These are phyloP conservation scores for Rhodosporidiobolus sp. DNA, from an alignment of 768 basidiomycete genomes.

Conservation along the genomic window DNA sequence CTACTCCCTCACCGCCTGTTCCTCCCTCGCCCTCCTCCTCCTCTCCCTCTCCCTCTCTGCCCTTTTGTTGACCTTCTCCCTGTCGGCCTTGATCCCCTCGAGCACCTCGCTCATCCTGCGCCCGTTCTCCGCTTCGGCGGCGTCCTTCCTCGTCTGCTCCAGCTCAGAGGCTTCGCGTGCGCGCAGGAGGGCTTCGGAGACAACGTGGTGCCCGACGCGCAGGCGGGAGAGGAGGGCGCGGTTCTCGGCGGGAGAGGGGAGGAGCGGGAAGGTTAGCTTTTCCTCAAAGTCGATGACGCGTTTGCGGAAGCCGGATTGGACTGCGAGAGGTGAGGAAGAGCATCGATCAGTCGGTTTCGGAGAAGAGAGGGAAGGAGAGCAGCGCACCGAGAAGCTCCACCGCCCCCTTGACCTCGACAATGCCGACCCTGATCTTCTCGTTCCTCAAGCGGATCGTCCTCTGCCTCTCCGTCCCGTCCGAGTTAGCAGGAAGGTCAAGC, in stretches of 20 bases:
- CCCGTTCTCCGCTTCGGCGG: slow-evolving; percentile 8
- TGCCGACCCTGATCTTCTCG: background rate
- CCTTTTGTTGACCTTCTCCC: background rate
- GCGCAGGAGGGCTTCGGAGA: background rate
- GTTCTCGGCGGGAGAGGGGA: background rate
- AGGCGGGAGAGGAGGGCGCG: background rate
- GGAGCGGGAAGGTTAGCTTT: slow-evolving; percentile 5
- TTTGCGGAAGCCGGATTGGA: slow-evolving; percentile 14
- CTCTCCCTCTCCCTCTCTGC: slow-evolving; percentile 1
- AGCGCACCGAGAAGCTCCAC: slow-evolving; percentile 14
- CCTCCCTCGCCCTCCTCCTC: slow-evolving; percentile 2
- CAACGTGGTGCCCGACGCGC: background rate
- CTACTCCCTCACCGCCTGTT: background rate
- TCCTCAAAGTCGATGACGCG: slow-evolving; percentile 5
- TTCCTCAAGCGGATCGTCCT: slow-evolving; percentile 8
- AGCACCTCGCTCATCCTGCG: slow-evolving; percentile 10
- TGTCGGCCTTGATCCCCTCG: slow-evolving; percentile 18
- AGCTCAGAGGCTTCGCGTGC: background rate
- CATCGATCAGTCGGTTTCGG: background rate
- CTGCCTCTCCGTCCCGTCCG: slow-evolving; percentile 4
- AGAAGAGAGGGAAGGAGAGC: background rate
- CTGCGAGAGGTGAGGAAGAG: background rate
- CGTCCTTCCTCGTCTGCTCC: slow-evolving; percentile 4
- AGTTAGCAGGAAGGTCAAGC: background rate
- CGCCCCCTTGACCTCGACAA: slow-evolving; percentile 10